A percentile compares a stretch with the other conserved stretches of the same genome.
Evolutionary conservation across 345 rosid genomes (phyloP).

Genomic region (Draba incana): DNA sequence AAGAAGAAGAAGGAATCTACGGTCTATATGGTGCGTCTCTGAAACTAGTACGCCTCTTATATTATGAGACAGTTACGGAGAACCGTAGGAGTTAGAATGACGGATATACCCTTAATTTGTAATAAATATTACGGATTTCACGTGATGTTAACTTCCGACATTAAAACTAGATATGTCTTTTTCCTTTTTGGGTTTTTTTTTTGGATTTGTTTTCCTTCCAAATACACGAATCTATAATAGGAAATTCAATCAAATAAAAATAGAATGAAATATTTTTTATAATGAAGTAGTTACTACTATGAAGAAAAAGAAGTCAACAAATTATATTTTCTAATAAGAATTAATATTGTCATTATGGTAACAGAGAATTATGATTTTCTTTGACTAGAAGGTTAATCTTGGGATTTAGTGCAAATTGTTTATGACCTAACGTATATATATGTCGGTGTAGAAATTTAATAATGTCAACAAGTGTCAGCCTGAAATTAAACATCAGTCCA

Average conservation of each 20-base stretch:
- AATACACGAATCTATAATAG: not conserved
- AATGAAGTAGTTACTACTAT: not conserved
- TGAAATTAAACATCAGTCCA: slow-evolving; percentile 10
- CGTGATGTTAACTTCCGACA: slow-evolving; percentile 42
- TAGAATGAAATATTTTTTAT: not conserved
- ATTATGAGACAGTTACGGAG: slow-evolving; percentile 42
- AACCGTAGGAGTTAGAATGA: slow-evolving; percentile 21
- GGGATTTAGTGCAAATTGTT: slow-evolving; percentile 2
- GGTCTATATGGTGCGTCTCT: slow-evolving; percentile 33
- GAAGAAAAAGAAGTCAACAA: no score
- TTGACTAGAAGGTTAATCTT: slow-evolving; percentile 8
- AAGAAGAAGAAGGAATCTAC: slow-evolving; percentile 34
- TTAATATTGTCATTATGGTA: not conserved
- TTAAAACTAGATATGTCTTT: slow-evolving; percentile 26
- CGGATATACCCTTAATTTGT: slow-evolving; percentile 11
- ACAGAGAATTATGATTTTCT: not conserved
- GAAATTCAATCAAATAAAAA: not conserved
- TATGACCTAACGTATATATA: slow-evolving; percentile 15
- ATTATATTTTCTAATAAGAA: not conserved
- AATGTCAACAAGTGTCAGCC: slow-evolving; percentile 7
- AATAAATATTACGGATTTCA: slow-evolving; percentile 32
- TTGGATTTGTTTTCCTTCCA: not conserved
- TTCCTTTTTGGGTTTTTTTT: not conserved
- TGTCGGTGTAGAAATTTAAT: slow-evolving; percentile 5
- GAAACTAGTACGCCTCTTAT: slow-evolving; percentile 33